Percentiles rank a stretch among this genome's conserved stretches.
Conservation (phyloP, 179 eudicot species). For the Spergularia azorica region DNA sequence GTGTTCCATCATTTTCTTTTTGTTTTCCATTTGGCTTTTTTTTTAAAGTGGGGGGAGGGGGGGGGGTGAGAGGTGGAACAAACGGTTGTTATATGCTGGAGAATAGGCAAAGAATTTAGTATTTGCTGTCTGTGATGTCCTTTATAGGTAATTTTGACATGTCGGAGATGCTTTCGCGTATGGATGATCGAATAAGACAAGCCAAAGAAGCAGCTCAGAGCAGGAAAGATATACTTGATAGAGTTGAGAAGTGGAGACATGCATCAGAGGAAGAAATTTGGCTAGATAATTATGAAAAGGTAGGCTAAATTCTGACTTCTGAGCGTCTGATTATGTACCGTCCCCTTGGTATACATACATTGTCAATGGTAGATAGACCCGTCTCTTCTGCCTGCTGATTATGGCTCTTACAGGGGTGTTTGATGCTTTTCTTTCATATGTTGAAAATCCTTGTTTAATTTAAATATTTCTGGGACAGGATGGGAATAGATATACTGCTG, state of each 20-base stretch:
- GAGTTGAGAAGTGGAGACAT: slow-evolving; percentile 87
- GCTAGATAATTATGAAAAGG: slow-evolving; percentile 92
- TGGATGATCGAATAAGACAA: slow-evolving; percentile 79
- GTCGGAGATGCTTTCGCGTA: slow-evolving; percentile 63
- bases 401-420: background rate
- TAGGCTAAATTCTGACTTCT: slow-evolving; percentile 17
- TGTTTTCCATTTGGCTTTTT: too few species aligned
- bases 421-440: background rate
- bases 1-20: too few species aligned
- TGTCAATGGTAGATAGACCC: background rate
- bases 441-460: background rate
- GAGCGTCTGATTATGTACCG: background rate
- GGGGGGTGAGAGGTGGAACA: background rate
- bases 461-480: slow-evolving; percentile 45
- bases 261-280: slow-evolving; percentile 82
- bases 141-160: slow-evolving; percentile 63
- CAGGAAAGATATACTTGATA: slow-evolving; percentile 86
- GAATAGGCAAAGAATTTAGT: background rate
- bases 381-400: background rate
- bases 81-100: background rate
- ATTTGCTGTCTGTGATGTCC: background rate
- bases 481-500: slow-evolving; percentile 80
- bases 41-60: too few species aligned
- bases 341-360: background rate
- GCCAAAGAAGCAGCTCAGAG: slow-evolving; percentile 80